phyloP scores from a whole-genome alignment of 1,284 basidiomycete genomes.

The Tylopilus orsonianus region DNA sequence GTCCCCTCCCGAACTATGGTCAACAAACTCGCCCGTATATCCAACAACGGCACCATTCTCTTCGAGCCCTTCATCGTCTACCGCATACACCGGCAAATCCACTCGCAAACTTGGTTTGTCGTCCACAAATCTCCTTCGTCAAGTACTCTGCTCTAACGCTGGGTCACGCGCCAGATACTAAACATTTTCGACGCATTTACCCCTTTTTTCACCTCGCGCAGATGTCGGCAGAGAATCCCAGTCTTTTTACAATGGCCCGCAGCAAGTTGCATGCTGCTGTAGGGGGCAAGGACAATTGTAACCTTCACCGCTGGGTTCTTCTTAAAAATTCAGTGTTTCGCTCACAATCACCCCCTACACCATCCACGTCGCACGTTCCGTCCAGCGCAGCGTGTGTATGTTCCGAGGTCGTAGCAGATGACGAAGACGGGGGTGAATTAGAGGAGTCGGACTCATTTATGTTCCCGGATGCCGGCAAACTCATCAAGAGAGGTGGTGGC shows the following conservation, averaged over 20 bases:
- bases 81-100: slow-evolving; percentile 68
- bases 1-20: slow-evolving; percentile 64
- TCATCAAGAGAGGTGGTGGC: slow-evolving; percentile 40
- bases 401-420: slow-evolving; percentile 43
- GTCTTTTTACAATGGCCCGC: slow-evolving; percentile 63
- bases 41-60: slow-evolving; percentile 79
- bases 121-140: not conserved
- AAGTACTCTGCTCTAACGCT: slow-evolving; percentile 2
- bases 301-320: slow-evolving; percentile 81
- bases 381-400: slow-evolving; percentile 36
- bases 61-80: slow-evolving; percentile 83
- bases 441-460: slow-evolving; percentile 64
- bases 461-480: slow-evolving; percentile 70
- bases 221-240: slow-evolving; percentile 49
- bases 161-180: slow-evolving; percentile 21
- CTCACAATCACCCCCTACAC: slow-evolving; percentile 42
- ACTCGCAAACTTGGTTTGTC: slow-evolving; percentile 24
- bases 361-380: slow-evolving; percentile 33
- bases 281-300: slow-evolving; percentile 62
- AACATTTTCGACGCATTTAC: slow-evolving; percentile 11
- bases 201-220: slow-evolving; percentile 24
- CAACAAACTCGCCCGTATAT: slow-evolving; percentile 73
- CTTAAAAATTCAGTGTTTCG: slow-evolving; percentile 77
- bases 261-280: slow-evolving; percentile 68
- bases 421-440: slow-evolving; percentile 38